Evolutionary conservation across 163 green algal species (phyloP).

Genomic region (Scenedesmus sp.): DNA sequence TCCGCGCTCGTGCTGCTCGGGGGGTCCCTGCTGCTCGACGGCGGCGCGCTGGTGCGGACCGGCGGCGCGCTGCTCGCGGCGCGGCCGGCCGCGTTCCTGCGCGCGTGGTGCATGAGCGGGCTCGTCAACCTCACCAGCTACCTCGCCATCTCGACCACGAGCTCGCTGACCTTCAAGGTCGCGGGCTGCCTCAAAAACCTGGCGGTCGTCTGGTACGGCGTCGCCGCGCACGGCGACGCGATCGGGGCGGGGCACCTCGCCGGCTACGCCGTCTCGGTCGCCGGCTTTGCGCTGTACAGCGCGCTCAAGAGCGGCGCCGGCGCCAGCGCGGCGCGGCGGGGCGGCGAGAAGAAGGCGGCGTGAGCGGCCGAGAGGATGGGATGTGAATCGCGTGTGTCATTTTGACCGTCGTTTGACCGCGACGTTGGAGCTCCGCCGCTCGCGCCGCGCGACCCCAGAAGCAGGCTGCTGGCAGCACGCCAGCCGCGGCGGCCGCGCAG

Average conservation of each 20-base stretch:
- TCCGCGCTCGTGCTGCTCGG: conserved; percentile 59
- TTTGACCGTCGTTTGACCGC: too few species aligned
- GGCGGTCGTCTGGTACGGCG: conserved; percentile 53
- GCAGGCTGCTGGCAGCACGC: too few species aligned
- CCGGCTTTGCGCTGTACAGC: conserved; percentile 37
- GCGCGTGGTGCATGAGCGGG: conserved; percentile 56
- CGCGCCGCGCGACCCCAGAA: neutral
- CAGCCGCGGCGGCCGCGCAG: too few species aligned
- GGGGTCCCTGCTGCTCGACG: conserved; percentile 44
- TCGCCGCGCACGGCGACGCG: conserved; percentile 9
- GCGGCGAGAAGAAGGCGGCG: too few species aligned
- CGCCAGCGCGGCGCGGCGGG: too few species aligned
- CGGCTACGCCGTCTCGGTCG: conserved; percentile 38
- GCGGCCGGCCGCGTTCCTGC: conserved; percentile 44
- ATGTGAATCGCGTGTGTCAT: too few species aligned
- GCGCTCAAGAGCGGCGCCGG: conserved; percentile 16
- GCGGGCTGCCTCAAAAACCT: conserved; percentile 69
- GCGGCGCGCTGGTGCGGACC: conserved; percentile 24
- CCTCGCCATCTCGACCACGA: conserved; percentile 75
- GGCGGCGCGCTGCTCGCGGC: conserved; percentile 1
- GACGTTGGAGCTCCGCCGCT: neutral
- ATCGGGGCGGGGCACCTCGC: conserved; percentile 9
- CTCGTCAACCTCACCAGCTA: conserved; percentile 82
- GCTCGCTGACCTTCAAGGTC: conserved; percentile 86
- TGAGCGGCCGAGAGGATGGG: too few species aligned